Evolutionary conservation across 169 alveolate species (phyloP).

Genomic region (Plasmodium yoelii): DNA sequence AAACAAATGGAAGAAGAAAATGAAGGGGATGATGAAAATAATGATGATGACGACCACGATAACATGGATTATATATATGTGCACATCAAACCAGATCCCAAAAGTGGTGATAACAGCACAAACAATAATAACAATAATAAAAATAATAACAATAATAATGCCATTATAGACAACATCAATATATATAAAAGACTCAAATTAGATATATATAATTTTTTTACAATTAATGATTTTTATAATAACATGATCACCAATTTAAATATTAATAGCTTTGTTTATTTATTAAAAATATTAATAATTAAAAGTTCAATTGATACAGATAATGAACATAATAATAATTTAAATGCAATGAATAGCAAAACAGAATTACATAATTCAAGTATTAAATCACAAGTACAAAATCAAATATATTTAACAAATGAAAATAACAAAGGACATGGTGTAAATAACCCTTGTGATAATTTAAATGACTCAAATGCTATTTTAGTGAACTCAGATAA

Average conservation of each 20-base stretch:
- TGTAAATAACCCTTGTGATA: conserved; percentile 7
- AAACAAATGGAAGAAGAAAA: not conserved
- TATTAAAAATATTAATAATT: conserved; percentile 59
- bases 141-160: conserved; percentile 51
- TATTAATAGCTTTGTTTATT: conserved; percentile 59
- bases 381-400: conserved; percentile 15
- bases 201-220: conserved; percentile 74
- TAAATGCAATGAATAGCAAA: not conserved
- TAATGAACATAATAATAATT: conserved; percentile 16
- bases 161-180: conserved; percentile 61
- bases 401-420: conserved; percentile 16
- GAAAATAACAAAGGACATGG: conserved; percentile 8
- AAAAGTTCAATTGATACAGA: conserved; percentile 33
- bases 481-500: conserved; percentile 65
- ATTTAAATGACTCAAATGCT: conserved; percentile 60
- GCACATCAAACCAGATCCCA: not conserved
- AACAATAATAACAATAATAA: conserved; percentile 19
- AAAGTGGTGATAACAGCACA: not conserved
- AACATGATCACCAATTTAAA: conserved; percentile 69
- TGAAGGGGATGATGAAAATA: conserved; percentile 15
- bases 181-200: conserved; percentile 72
- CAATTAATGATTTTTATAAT: conserved; percentile 70
- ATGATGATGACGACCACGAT: conserved; percentile 35
- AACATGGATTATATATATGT: not conserved
- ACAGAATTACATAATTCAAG: conserved; percentile 21